Evolutionary conservation across 805 yeast genomes (phyloP), one percentile per base, ranked within the genome.

Genomic region (Zygotorulaspora sp.): DNA sequence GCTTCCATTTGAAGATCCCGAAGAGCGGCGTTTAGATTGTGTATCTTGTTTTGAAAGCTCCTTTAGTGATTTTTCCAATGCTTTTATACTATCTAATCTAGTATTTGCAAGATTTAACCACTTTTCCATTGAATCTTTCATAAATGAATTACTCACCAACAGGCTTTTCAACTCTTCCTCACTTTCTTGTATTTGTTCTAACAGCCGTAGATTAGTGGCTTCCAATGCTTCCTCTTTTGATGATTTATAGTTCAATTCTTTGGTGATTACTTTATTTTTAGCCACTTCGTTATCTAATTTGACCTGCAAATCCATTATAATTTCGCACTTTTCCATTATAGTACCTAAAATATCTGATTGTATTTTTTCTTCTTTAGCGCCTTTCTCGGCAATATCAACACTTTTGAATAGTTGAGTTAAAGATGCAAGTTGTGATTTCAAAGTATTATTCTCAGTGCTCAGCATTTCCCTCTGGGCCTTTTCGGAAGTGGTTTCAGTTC

Each of bases 261-360:
- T 34, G n/a, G 39, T 28, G 19, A 50, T 28, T 16, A 29, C 39
- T 2, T 25, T 34, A 15, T 41, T 45, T 4, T 15, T 35, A 21
- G 49, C 44, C 5, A 38, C 41, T 24, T 45, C 47, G 23, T 45
- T 46, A 28, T 55, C 60, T 19, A 56, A 18, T 2, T 27, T 30
- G 26, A 49, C 14, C 32, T 56, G 53, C 11, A 50, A 21, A 13
- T 50, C 40, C 7, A 52, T 53, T 5, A 52, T 40, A 12, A 42
- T 35, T 31, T 49, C 55, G 29, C 56, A 53, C 36, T 53, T 56
- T 20, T 49, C 48, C 36, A 55, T 41, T 20, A 56, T 24, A 5
- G 43, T 44, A 12, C 44, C 30, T 18, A 52, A 38, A 3, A 55
- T 35, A 12, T 43, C 44, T 6, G 38, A 34, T 15, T 22, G 32